Evolutionary conservation across 257 asterid genomes (phyloP).

Genomic region (Solanum rostratum): DNA sequence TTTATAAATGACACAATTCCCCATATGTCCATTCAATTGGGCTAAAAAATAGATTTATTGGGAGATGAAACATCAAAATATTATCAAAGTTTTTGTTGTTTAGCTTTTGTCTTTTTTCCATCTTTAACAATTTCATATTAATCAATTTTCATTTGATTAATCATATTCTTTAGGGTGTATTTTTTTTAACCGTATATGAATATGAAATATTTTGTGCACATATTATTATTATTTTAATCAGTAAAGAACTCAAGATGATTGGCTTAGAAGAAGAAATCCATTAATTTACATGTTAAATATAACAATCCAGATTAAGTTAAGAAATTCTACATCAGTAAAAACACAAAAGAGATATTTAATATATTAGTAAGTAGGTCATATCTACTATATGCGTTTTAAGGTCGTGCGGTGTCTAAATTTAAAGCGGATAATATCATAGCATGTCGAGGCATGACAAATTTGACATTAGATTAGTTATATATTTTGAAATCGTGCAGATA

Average conservation of each 20-base stretch:
- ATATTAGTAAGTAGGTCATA: too few relatives aligned
- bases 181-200: background rate
- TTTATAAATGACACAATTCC: background rate
- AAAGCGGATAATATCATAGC: too few relatives aligned
- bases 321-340: too few relatives aligned
- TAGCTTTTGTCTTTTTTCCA: background rate
- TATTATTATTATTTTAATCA: too few relatives aligned
- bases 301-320: too few relatives aligned
- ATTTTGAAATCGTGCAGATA: too few relatives aligned
- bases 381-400: too few relatives aligned
- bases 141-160: background rate
- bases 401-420: too few relatives aligned
- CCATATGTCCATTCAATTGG: background rate
- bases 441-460: too few relatives aligned
- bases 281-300: background rate
- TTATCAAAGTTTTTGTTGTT: background rate
- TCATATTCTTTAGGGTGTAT: too few relatives aligned
- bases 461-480: too few relatives aligned
- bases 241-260: background rate
- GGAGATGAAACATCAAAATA: background rate
- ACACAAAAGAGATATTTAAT: too few relatives aligned
- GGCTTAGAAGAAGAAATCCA: background rate
- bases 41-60: background rate
- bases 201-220: accelerated
- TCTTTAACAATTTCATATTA: background rate